A percentile compares a stretch with the other conserved stretches of the same genome.
Evolutionary conservation across 2,329 filamentous ascomycete genomes (phyloP).

Genomic region (Conoideocrella luteorostrata): DNA sequence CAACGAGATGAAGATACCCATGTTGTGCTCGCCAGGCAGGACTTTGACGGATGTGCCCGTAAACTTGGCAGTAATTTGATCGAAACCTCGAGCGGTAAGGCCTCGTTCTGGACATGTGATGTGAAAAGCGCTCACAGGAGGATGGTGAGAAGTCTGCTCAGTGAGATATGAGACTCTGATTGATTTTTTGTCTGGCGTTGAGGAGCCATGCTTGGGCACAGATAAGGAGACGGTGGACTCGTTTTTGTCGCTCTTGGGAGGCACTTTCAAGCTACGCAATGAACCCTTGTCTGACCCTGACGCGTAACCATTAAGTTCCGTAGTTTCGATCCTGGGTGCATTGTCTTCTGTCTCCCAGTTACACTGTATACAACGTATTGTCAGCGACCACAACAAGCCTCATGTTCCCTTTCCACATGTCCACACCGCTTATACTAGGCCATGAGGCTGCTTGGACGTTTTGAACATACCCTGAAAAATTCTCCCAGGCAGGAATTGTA

Average conservation of each 20-base stretch:
- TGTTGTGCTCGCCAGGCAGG: slow-evolving; percentile 83
- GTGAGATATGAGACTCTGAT: slow-evolving; percentile 89
- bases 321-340: slow-evolving; percentile 57
- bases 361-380: slow-evolving; percentile 49
- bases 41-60: slow-evolving; percentile 93
- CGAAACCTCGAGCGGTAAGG: slow-evolving; percentile 80
- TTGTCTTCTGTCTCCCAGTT: slow-evolving; percentile 90
- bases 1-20: slow-evolving; percentile 90
- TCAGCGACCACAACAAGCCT: background rate
- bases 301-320: slow-evolving; percentile 29
- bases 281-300: slow-evolving; percentile 32
- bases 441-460: slow-evolving; percentile 10
- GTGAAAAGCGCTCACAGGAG: slow-evolving; percentile 92
- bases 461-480: slow-evolving; percentile 74
- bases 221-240: slow-evolving; percentile 44
- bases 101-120: slow-evolving; percentile 89
- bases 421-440: background rate
- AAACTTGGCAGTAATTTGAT: slow-evolving; percentile 96
- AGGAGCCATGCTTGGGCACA: slow-evolving; percentile 40
- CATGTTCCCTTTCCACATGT: background rate
- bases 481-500: slow-evolving; percentile 97
- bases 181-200: slow-evolving; percentile 35
- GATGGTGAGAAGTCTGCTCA: slow-evolving; percentile 96
- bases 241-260: slow-evolving; percentile 36
- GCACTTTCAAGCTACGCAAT: slow-evolving; percentile 42